A percentile compares a stretch with the other conserved stretches of the same genome.
phyloP scores from a whole-genome alignment of 2,329 filamentous ascomycete genomes.

The Alternaria longipes region DNA sequence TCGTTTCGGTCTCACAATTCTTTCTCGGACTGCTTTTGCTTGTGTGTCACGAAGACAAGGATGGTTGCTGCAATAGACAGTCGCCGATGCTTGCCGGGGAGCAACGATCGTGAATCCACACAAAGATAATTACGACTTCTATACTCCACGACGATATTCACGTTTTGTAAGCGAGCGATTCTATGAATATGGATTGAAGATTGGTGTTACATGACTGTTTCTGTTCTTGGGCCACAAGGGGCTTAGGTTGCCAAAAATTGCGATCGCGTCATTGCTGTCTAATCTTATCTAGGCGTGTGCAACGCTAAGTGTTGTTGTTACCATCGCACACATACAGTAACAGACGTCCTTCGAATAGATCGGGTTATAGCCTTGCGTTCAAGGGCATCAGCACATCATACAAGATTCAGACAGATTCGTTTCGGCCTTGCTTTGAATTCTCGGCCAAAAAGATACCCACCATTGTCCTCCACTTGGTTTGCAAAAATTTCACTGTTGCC shows the following conservation, averaged over 20 bases:
- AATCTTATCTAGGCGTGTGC: neutral
- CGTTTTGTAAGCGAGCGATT: neutral
- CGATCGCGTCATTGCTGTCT: conserved; percentile 18
- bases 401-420: neutral
- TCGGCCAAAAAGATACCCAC: conserved; percentile 1
- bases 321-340: neutral
- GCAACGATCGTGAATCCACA: conserved; percentile 1
- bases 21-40: conserved; percentile 3
- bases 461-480: neutral
- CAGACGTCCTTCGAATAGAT: neutral
- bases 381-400: neutral
- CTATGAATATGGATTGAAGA: neutral
- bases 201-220: conserved; percentile 1
- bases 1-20: neutral
- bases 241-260: conserved; percentile 15
- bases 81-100: conserved; percentile 15
- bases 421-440: neutral
- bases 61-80: neutral
- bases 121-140: neutral
- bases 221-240: conserved; percentile 1
- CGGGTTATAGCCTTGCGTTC: neutral
- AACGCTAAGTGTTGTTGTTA: neutral
- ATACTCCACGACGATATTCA: neutral
- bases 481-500: neutral
- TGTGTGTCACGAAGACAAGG: neutral